phyloP scores from a whole-genome alignment of 805 yeast genomes.

The Trichomonascus vanleenenianus region DNA sequence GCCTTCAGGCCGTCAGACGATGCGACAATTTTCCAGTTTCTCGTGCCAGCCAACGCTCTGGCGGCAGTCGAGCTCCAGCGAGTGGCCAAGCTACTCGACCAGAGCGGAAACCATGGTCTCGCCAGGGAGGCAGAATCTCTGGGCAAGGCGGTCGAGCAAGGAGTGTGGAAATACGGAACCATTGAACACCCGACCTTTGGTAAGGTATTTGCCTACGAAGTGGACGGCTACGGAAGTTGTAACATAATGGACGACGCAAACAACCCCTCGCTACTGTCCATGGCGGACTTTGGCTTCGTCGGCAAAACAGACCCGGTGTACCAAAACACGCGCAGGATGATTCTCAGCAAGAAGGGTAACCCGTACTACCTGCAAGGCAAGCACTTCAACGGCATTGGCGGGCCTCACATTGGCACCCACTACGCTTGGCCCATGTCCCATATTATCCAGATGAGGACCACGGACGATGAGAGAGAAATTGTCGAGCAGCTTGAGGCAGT shows the following conservation, averaged over 20 bases:
- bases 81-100: constrained; percentile 20
- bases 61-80: constrained; percentile 54
- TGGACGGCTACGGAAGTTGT: constrained; percentile 76
- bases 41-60: constrained; percentile 82
- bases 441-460: constrained; percentile 60
- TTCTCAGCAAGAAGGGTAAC: constrained; percentile 55
- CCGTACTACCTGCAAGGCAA: constrained; percentile 63
- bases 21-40: constrained; percentile 70
- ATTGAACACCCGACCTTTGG: constrained; percentile 63
- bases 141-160: constrained; percentile 38
- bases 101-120: constrained; percentile 14
- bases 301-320: constrained; percentile 46
- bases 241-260: constrained; percentile 87
- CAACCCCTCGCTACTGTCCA: constrained; percentile 59
- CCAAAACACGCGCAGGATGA: constrained; percentile 69
- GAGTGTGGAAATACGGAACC: constrained; percentile 57
- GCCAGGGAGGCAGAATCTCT: not conserved
- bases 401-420: constrained; percentile 76
- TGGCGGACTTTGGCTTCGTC: constrained; percentile 67
- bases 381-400: constrained; percentile 68
- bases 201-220: constrained; percentile 76
- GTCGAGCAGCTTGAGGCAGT: constrained; percentile 37
- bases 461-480: constrained; percentile 64
- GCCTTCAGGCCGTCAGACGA: constrained; percentile 89
- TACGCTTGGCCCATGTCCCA: constrained; percentile 87